Base-by-base conservation (phyloP, 352 stramenopile species). In the Globisporangium cederbergense region DNA sequence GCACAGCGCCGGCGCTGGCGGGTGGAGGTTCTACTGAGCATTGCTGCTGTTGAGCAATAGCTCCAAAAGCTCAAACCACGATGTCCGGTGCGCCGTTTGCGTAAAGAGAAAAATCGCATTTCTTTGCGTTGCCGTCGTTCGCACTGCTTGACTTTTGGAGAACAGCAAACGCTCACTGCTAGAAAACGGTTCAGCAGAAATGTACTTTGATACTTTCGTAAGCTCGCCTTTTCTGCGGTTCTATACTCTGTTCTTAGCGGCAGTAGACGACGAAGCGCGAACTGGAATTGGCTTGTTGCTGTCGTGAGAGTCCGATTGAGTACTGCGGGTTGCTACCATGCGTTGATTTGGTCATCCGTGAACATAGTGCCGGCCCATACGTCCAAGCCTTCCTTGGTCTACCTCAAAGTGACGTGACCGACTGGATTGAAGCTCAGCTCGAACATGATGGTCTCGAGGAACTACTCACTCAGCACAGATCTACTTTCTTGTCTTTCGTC, bases 301-400 rank as follows among this genome's bases (percentile, higher is more conserved):
- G 38, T 25, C 22, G 22, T 25, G 22, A 25, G 22, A 25, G 22
- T 25, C 22, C 22, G 22, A 25, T 25, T 25, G 22, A 25, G 22
- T 25, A 25, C 38, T 16, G 38, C 38, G 7, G 46, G 8, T 3
- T 32, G 8, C 18, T 52, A 52, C 46, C 46, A 52, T n/a, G n/a
- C 18, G 25, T 52, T 52, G 46, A 28, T 16, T 16, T 32, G 25
- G n/a, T 52, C n/a, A 5, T 52, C 46, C 46, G n/a, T 22, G 46
- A 52, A 52, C 7, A 9, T 32, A 14, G n/a, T 32, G 46, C 10
- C 13, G 46, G n/a, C n/a, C 46, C 46, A 28, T n/a, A 52, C 13
- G 11, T 52, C 16, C 46, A 52, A 52, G 46, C 13, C 46, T 52
- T 8, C 18, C n/a, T 52, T 52, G 46, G 30, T 52, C n/a, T 52